These are phyloP conservation scores for Emergomyces orientalis DNA, from an alignment of 2,329 filamentous ascomycete genomes.

Conservation along the genomic window DNA sequence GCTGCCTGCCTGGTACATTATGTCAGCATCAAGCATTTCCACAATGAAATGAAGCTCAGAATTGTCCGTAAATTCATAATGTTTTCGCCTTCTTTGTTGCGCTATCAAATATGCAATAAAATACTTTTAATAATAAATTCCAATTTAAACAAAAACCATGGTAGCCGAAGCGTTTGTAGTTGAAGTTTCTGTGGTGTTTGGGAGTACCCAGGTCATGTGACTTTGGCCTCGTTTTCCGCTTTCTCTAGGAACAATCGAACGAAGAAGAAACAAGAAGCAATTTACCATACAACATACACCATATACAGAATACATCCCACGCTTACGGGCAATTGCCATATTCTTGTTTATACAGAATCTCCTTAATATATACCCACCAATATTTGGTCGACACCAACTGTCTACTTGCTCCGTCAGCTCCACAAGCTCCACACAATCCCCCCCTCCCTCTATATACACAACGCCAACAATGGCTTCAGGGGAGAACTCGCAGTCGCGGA, in stretches of 20 bases:
- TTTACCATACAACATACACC: not conserved
- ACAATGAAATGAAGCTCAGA: no score
- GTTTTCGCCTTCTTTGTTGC: no score
- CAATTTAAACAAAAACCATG: not conserved
- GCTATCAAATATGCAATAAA: no score
- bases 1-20: not conserved
- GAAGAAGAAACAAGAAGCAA: not conserved
- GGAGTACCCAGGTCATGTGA: not conserved
- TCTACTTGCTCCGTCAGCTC: not conserved
- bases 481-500: conserved; percentile 21
- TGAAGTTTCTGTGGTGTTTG: not conserved
- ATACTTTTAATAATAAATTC: no score
- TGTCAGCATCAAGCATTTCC: no score
- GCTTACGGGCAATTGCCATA: not conserved
- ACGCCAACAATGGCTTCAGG: conserved; percentile 25
- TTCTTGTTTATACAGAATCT: not conserved
- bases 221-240: not conserved
- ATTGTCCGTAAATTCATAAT: no score
- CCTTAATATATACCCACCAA: not conserved
- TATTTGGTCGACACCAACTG: not conserved
- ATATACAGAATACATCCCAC: not conserved
- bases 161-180: not conserved
- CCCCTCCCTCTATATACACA: conserved; percentile 34
- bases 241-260: not conserved
- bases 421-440: not conserved